phyloP scores from a whole-genome alignment of 495 filamentous ascomycete genomes.

The Extremus antarcticus region DNA sequence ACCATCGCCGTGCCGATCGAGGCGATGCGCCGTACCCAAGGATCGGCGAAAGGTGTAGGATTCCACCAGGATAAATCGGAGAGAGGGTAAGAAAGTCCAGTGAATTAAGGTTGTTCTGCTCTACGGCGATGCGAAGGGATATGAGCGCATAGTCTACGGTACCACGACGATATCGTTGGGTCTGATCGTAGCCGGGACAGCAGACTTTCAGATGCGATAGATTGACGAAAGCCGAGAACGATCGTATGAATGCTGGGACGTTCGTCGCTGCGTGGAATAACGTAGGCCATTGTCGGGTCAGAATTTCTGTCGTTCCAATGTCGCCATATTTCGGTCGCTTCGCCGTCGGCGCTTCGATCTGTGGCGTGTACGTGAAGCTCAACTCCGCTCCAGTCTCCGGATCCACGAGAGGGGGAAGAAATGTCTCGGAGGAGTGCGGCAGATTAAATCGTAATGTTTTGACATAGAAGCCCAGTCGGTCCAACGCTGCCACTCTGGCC shows the following conservation, averaged over 20 bases:
- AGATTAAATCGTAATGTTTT: conserved; percentile 59
- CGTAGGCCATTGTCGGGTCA: conserved; percentile 69
- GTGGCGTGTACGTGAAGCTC: conserved; percentile 63
- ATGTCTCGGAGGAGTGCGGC: conserved; percentile 57
- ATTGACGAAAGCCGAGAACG: conserved; percentile 50
- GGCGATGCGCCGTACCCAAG: conserved; percentile 58
- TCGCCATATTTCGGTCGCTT: conserved; percentile 47
- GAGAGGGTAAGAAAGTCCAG: conserved; percentile 54
- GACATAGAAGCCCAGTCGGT: conserved; percentile 61
- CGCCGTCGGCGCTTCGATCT: conserved; percentile 33
- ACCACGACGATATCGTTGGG: conserved; percentile 57
- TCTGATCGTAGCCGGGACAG: conserved; percentile 56
- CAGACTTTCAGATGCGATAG: conserved; percentile 59
- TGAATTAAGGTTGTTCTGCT: conserved; percentile 48
- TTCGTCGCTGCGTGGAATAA: conserved; percentile 80
- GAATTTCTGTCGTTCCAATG: conserved; percentile 52
- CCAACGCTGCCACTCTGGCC: conserved; percentile 54
- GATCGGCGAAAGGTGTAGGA: conserved; percentile 57
- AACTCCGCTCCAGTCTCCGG: conserved; percentile 59
- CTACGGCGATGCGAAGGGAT: conserved; percentile 63
- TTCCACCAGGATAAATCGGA: conserved; percentile 54
- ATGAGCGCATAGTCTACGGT: conserved; percentile 75
- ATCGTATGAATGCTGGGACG: conserved; percentile 62
- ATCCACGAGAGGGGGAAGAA: conserved; percentile 65
- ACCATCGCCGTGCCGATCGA: conserved; percentile 53